Percentiles rank a stretch among this genome's conserved stretches.
phyloP scores from a whole-genome alignment of 164 flowering plant genomes.

The Chimonanthus praecox region DNA sequence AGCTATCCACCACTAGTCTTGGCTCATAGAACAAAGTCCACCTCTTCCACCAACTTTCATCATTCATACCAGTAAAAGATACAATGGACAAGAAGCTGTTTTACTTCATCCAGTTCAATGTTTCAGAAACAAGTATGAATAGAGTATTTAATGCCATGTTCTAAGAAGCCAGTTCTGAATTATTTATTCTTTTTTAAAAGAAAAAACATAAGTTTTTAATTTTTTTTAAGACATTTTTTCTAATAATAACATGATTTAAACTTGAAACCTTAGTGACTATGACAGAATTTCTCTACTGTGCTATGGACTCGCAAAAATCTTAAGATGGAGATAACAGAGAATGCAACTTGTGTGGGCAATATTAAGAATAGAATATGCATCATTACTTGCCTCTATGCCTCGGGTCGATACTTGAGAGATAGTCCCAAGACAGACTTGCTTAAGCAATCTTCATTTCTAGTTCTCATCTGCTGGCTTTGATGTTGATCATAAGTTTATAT shows the following conservation, averaged over 20 bases:
- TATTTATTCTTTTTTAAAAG: too few species aligned
- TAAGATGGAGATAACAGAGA: not conserved
- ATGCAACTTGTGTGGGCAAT: not conserved
- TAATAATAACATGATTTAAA: too few species aligned
- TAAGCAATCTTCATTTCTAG: conserved; percentile 1
- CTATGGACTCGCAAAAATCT: too few species aligned
- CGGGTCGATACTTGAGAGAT: not conserved
- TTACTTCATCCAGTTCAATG: not conserved
- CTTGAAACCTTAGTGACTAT: too few species aligned
- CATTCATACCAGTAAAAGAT: too few species aligned
- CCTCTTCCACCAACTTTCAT: not conserved
- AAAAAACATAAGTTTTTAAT: too few species aligned
- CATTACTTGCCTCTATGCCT: not conserved
- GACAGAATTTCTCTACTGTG: too few species aligned
- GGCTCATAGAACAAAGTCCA: not conserved
- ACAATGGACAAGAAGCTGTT: not conserved
- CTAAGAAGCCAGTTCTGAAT: not conserved
- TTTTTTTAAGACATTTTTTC: too few species aligned
- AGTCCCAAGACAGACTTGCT: not conserved
- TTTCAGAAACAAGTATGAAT: too few species aligned
- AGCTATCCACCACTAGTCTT: not conserved
- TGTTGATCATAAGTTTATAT: too few species aligned
- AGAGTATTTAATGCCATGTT: not conserved
- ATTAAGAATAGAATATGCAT: too few species aligned
- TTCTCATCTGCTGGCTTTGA: not conserved